Evolutionary conservation across 257 asterid genomes (phyloP), one percentile per base, ranked within the genome.

Genomic region (Solanum dulcamara): DNA sequence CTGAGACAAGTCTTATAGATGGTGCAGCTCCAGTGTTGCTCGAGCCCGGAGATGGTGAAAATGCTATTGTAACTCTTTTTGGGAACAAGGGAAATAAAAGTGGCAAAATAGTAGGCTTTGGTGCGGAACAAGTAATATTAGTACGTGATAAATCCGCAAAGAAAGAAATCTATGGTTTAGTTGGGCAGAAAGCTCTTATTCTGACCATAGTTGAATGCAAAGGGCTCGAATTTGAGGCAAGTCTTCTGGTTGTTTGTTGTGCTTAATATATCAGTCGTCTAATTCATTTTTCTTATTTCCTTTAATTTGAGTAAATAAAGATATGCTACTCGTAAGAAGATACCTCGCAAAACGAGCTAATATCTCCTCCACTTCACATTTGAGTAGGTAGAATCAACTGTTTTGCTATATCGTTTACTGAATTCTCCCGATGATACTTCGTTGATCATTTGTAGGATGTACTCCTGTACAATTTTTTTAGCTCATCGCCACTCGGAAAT

Each of bases 201-300:
- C 83, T 92, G 53, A 91, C 96, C 3, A 90, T 93, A 64, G 44
- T 91, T n/a, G 97, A 93, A 66, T 91, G 94, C 93, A 92, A 93
- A 85, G 96, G 96, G 83, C 90, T 93, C 1, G 97, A 93, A 50
- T 93, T 93, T 87, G 92, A 94, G 92, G 98, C 90, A 66, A 67
- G 86, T 40, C 62, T 44, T 15, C 15, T n/a, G 24, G 1, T 74
- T 75, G 7, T 38, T n/a, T 24, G 22, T 74, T 74, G n/a, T 74
- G n/a, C 81, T 24, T 74, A 42, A 22, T 12, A 22, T 38, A 5
- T 24, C 59, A 13, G 37, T 7, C 32, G 22, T 42, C n/a, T n/a
- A 42, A 74, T 74, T 72, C 57, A 11, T 15, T 42, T 42, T 42
- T 24, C 1, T 26, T n/a, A 10, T 48, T 35, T 68, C 48, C 48